phyloP scores from a whole-genome alignment of 2,329 filamentous ascomycete genomes.

The Trichoderma aggressivum region DNA sequence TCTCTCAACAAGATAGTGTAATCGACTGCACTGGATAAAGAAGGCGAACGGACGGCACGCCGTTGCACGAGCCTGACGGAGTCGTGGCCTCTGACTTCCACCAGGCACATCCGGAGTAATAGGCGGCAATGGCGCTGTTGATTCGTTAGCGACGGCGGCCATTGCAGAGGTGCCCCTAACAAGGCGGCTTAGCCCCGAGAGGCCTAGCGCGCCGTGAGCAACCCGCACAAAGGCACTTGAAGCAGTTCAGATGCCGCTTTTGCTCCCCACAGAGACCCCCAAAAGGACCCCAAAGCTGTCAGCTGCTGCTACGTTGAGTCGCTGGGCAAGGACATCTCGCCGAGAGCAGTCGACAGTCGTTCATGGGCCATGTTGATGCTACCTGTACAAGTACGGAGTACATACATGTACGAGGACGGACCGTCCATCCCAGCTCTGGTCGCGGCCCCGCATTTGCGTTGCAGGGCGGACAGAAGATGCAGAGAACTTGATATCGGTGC shows the following conservation, averaged over 20 bases:
- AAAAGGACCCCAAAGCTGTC: background rate
- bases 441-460: conserved; percentile 15
- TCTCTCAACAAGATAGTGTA: background rate
- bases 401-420: background rate
- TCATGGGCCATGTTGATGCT: conserved; percentile 5
- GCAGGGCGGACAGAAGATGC: conserved; percentile 8
- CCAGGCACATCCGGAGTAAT: background rate
- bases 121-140: conserved; percentile 8
- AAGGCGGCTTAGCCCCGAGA: background rate
- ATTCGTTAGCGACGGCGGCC: conserved; percentile 14
- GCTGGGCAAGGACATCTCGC: background rate
- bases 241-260: conserved; percentile 12
- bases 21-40: background rate
- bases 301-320: conserved; percentile 17
- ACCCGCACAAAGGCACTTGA: background rate
- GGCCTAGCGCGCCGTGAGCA: background rate
- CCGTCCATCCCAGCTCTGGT: conserved; percentile 10
- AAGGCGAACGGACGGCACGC: background rate
- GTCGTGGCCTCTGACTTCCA: background rate
- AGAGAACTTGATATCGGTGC: background rate
- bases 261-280: conserved; percentile 11
- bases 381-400: background rate
- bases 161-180: conserved; percentile 14
- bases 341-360: background rate
- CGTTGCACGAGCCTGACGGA: background rate